phyloP scores from a whole-genome alignment of 2,329 filamentous ascomycete genomes.

The Pseudogymnoascus sp. region DNA sequence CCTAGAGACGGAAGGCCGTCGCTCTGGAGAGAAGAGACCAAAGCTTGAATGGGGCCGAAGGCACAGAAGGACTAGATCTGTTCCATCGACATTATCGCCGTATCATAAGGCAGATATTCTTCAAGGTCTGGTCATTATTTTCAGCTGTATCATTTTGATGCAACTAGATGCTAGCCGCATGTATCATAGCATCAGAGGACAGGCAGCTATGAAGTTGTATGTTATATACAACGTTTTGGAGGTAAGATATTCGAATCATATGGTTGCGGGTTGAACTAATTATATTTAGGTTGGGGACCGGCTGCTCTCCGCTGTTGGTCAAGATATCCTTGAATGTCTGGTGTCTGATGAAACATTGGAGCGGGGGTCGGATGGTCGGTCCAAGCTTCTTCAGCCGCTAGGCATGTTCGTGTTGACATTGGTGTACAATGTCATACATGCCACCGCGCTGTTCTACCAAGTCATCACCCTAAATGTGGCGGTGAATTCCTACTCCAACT shows the following conservation, averaged over 20 bases:
- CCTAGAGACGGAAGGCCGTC: conserved; percentile 19
- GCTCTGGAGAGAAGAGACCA: conserved; percentile 19
- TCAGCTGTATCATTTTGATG: conserved; percentile 78
- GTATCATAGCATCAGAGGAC: conserved; percentile 95
- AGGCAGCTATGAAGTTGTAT: conserved; percentile 95
- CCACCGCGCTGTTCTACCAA: conserved; percentile 87
- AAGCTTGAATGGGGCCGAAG: conserved; percentile 28
- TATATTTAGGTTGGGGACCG: conserved; percentile 81
- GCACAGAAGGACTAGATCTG: conserved; percentile 72
- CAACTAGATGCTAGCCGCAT: conserved; percentile 90
- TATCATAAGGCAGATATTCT: conserved; percentile 94
- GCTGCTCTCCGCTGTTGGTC: conserved; percentile 80
- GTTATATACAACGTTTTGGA: conserved; percentile 98
- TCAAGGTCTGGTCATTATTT: conserved; percentile 80
- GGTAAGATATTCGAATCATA: conserved; percentile 32
- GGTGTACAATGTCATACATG: conserved; percentile 79
- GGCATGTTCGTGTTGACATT: conserved; percentile 86
- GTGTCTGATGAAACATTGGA: conserved; percentile 91
- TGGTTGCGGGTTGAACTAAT: conserved; percentile 38
- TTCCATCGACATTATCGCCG: conserved; percentile 73
- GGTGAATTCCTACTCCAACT: conserved; percentile 97
- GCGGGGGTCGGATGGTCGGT: conserved; percentile 76
- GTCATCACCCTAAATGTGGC: conserved; percentile 97
- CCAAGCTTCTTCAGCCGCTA: conserved; percentile 79
- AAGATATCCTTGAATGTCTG: conserved; percentile 92